phyloP scores from a whole-genome alignment of 768 basidiomycete genomes.

The Podaxis rugospora region DNA sequence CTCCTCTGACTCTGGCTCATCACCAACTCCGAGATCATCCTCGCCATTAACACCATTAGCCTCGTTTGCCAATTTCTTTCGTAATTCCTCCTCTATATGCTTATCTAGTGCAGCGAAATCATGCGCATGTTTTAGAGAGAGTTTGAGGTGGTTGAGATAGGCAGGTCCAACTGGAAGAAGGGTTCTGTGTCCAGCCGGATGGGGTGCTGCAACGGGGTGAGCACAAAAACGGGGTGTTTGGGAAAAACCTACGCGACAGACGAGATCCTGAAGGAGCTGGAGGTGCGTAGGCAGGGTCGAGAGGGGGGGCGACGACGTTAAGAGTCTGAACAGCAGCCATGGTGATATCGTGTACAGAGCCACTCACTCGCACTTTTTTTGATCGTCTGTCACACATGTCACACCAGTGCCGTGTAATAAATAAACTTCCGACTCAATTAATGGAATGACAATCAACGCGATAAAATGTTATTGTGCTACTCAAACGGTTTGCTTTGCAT shows the following conservation, averaged over 20 bases:
- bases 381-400: neutral
- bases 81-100: constrained; percentile 38
- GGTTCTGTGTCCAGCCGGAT: constrained; percentile 35
- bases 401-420: neutral
- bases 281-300: constrained; percentile 21
- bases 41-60: constrained; percentile 43
- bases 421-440: neutral
- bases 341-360: neutral
- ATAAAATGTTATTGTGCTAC: too few relatives aligned
- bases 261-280: constrained; percentile 23
- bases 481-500: too few relatives aligned
- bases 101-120: constrained; percentile 84
- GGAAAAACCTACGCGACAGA: constrained; percentile 19
- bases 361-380: neutral
- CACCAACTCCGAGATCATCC: constrained; percentile 90
- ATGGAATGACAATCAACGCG: neutral
- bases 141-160: constrained; percentile 77
- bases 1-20: constrained; percentile 76
- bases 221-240: neutral
- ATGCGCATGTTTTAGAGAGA: constrained; percentile 68
- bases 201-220: constrained; percentile 21
- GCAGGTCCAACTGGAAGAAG: constrained; percentile 87
- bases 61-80: constrained; percentile 46
- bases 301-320: constrained; percentile 19
- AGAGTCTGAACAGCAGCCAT: constrained; percentile 21